These are phyloP conservation scores for Chrysoporthe cubensis DNA, from an alignment of 2,329 filamentous ascomycete species.

Conservation along the genomic window DNA sequence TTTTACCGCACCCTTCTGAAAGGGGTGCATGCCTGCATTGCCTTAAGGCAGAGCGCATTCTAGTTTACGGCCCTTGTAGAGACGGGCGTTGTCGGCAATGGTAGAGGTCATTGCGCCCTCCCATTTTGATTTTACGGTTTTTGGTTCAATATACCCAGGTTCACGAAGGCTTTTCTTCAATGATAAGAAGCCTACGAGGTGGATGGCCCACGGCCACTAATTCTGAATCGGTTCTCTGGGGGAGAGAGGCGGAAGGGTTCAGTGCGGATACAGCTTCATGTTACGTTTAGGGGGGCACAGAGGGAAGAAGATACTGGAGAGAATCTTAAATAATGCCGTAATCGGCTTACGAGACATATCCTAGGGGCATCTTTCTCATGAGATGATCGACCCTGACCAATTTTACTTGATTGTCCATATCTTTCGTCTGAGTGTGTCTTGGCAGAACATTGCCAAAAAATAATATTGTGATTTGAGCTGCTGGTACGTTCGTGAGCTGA, in stretches of 20 bases:
- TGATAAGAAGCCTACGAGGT: constrained; percentile 38
- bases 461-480: no score
- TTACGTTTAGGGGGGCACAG: constrained; percentile 9
- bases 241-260: background rate
- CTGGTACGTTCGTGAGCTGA: no score
- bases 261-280: constrained; percentile 1
- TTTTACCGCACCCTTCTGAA: background rate
- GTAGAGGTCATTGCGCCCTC: constrained; percentile 34
- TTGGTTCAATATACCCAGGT: constrained; percentile 46
- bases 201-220: constrained; percentile 35
- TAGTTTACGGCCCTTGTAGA: background rate
- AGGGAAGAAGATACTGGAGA: constrained; percentile 23
- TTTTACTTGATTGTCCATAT: constrained; percentile 9
- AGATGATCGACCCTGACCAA: constrained; percentile 9
- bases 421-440: no score
- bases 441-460: no score
- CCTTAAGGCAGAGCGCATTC: background rate
- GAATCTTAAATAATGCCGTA: constrained; percentile 19
- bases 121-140: constrained; percentile 42
- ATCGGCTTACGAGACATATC: constrained; percentile 20
- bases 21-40: background rate
- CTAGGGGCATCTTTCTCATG: constrained; percentile 11
- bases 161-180: constrained; percentile 39
- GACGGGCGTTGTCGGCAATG: constrained; percentile 12
- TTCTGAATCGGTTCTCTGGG: constrained; percentile 17